Conservation (phyloP, 345 rosid genomes). For the Pistacia vera region DNA sequence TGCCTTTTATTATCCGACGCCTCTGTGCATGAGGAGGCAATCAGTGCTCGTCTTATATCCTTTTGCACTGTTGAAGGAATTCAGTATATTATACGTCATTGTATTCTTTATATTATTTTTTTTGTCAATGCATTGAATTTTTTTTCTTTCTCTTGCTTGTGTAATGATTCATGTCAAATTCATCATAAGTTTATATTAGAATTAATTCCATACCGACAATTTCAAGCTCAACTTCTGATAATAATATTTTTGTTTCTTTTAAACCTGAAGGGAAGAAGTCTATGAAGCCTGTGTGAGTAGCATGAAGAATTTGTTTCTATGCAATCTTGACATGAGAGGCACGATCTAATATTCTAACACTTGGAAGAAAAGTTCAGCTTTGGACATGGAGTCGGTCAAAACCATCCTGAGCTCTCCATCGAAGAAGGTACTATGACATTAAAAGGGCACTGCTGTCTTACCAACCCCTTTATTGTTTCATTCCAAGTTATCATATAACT, state of each 20-base stretch:
- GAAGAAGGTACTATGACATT: not conserved
- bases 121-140: slow-evolving; percentile 14
- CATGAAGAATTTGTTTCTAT: slow-evolving; percentile 10
- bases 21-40: slow-evolving; percentile 26
- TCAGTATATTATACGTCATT: not conserved
- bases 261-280: slow-evolving; percentile 16
- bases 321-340: slow-evolving; percentile 13
- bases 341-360: not conserved
- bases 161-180: not conserved
- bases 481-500: not conserved
- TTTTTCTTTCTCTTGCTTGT: not conserved
- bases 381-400: slow-evolving; percentile 12
- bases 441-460: not conserved
- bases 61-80: slow-evolving; percentile 11
- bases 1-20: not conserved
- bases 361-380: slow-evolving; percentile 7
- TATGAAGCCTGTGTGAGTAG: slow-evolving; percentile 5
- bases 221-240: not conserved
- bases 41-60: slow-evolving; percentile 15
- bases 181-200: not conserved
- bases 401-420: not conserved
- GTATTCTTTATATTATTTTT: not conserved
- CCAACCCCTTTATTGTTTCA: not conserved
- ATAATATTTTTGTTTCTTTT: slow-evolving; percentile 1
- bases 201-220: not conserved